Evolutionary conservation across 495 filamentous ascomycete genomes (phyloP).

Genomic region (Bathelium albidoporum): DNA sequence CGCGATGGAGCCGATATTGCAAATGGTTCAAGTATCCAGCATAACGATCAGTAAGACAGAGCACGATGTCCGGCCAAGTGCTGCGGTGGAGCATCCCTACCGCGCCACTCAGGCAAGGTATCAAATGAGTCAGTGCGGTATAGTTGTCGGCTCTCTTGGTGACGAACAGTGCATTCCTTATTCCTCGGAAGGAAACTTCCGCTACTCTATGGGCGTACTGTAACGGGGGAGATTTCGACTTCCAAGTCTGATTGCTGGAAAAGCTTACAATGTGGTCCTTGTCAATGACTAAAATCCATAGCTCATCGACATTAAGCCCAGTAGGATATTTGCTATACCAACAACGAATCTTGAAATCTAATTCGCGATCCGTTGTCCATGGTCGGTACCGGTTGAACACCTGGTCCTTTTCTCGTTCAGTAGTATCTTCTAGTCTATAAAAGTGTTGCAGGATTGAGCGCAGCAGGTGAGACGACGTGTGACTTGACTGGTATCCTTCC

Average conservation of each 20-base stretch:
- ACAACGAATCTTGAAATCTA: constrained; percentile 31
- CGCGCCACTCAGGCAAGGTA: constrained; percentile 28
- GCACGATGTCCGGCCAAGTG: constrained; percentile 31
- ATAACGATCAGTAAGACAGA: constrained; percentile 31
- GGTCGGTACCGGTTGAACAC: constrained; percentile 32
- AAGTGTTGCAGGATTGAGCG: constrained; percentile 31
- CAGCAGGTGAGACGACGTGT: constrained; percentile 24
- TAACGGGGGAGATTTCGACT: constrained; percentile 30
- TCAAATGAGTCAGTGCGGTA: constrained; percentile 25
- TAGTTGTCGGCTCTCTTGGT: constrained; percentile 23
- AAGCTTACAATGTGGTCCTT: constrained; percentile 30
- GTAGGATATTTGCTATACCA: constrained; percentile 35
- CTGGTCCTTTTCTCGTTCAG: constrained; percentile 28
- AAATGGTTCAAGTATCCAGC: constrained; percentile 30
- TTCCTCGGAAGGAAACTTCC: constrained; percentile 30
- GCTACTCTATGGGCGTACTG: constrained; percentile 30
- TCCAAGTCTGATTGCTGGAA: constrained; percentile 34
- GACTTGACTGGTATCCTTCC: constrained; percentile 30
- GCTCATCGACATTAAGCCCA: constrained; percentile 31
- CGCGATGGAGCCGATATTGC: constrained; percentile 31
- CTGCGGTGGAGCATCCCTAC: constrained; percentile 30
- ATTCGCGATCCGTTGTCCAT: constrained; percentile 28
- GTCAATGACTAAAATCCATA: constrained; percentile 33
- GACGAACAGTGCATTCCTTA: constrained; percentile 27
- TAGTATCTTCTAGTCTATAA: constrained; percentile 32